Evolutionary conservation across 1,284 basidiomycete species (phyloP).

Genomic region (Rhodotorula sp.): DNA sequence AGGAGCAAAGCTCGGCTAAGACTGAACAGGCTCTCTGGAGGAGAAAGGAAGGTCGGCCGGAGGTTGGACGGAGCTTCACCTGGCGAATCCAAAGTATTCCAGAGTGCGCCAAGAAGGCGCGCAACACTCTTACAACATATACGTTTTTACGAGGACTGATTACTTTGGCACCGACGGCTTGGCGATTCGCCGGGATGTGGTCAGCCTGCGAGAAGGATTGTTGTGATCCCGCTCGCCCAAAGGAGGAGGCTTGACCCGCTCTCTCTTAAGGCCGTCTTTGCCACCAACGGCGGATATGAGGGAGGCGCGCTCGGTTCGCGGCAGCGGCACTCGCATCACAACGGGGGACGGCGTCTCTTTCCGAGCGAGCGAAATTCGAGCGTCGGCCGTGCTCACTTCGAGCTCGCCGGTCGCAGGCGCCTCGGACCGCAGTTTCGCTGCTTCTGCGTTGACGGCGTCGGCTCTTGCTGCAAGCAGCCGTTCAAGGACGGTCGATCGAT

Average conservation of each 20-base stretch:
- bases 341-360: constrained; percentile 20
- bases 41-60: too few relatives aligned
- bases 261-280: not conserved
- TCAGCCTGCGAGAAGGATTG: not conserved
- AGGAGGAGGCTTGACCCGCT: constrained; percentile 2
- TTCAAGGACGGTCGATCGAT: constrained; percentile 27
- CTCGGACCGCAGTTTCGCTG: not conserved
- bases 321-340: constrained; percentile 6
- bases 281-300: not conserved
- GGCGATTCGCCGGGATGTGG: not conserved
- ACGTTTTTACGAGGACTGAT: too few relatives aligned
- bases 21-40: too few relatives aligned
- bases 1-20: too few relatives aligned
- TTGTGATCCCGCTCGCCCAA: constrained; percentile 19
- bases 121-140: too few relatives aligned
- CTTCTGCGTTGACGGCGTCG: not conserved
- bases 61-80: too few relatives aligned
- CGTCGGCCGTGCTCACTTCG: not conserved
- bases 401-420: not conserved
- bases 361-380: not conserved
- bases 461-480: constrained; percentile 19
- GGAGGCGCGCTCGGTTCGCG: not conserved
- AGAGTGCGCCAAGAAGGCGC: too few relatives aligned
- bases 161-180: not conserved
- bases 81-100: too few relatives aligned